Percentiles rank a stretch among this genome's conserved stretches.
phyloP scores from a whole-genome alignment of 345 rosid species.

The Ricinus communis region DNA sequence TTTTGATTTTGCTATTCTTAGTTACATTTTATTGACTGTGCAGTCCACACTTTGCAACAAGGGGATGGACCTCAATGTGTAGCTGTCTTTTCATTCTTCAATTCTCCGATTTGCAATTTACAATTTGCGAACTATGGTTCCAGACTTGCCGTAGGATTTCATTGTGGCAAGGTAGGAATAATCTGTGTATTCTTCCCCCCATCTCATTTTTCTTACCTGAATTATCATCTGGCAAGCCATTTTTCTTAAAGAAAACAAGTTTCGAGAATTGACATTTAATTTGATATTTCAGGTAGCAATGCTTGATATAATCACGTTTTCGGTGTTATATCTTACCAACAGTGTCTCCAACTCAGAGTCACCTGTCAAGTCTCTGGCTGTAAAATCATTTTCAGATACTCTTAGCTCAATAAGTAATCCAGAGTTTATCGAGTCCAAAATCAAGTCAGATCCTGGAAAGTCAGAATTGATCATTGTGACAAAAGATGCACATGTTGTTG shows the following conservation, averaged over 20 bases:
- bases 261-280: neutral
- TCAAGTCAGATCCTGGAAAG: constrained; percentile 33
- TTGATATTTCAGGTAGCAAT: constrained; percentile 68
- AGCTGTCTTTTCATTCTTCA: constrained; percentile 61
- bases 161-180: constrained; percentile 68
- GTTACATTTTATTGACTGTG: constrained; percentile 15
- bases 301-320: constrained; percentile 57
- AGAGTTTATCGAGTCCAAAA: constrained; percentile 32
- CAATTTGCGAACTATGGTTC: constrained; percentile 50
- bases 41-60: constrained; percentile 58
- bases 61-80: constrained; percentile 64
- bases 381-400: constrained; percentile 39
- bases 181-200: constrained; percentile 1
- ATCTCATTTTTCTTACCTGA: neutral
- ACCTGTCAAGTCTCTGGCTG: constrained; percentile 58
- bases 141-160: constrained; percentile 77
- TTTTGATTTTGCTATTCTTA: constrained; percentile 13
- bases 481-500: constrained; percentile 53
- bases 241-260: neutral
- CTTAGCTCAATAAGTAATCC: constrained; percentile 25
- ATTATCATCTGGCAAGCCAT: neutral
- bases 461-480: constrained; percentile 51
- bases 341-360: constrained; percentile 47
- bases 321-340: constrained; percentile 62
- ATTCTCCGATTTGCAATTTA: constrained; percentile 55